phyloP scores from a whole-genome alignment of 2,329 filamentous ascomycete species.

The Monosporascus sp. region DNA sequence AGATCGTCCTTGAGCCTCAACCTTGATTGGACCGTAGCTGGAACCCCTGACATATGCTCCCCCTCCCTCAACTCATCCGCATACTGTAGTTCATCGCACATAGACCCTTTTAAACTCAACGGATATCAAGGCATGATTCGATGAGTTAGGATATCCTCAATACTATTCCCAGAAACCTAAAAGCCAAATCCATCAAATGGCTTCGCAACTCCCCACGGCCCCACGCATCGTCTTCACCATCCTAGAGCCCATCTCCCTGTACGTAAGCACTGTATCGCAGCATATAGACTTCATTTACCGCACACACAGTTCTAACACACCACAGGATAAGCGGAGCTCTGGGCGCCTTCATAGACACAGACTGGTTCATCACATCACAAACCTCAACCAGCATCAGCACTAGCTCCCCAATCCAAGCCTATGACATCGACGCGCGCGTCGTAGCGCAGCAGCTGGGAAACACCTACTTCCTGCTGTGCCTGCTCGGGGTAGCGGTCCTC shows the following conservation, averaged over 20 bases:
- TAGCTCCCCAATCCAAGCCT: constrained; percentile 13
- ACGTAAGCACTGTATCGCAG: constrained; percentile 23
- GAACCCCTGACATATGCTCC: too few relatives aligned
- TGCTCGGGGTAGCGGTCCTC: constrained; percentile 59
- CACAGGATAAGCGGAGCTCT: constrained; percentile 55
- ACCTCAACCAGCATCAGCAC: constrained; percentile 35
- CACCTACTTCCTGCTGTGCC: constrained; percentile 58
- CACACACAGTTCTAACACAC: background rate
- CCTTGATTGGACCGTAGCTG: background rate
- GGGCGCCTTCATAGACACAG: constrained; percentile 48
- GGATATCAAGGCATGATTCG: too few relatives aligned
- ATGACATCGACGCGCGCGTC: constrained; percentile 43
- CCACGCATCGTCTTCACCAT: constrained; percentile 63
- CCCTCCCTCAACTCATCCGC: too few relatives aligned
- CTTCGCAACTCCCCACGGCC: constrained; percentile 56
- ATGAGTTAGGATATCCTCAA: too few relatives aligned
- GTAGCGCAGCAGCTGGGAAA: constrained; percentile 66
- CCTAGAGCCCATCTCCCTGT: constrained; percentile 65
- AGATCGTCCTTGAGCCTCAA: background rate
- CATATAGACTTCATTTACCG: background rate
- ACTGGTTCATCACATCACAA: constrained; percentile 61
- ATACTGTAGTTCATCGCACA: too few relatives aligned
- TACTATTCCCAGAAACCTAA: too few relatives aligned
- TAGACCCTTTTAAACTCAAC: too few relatives aligned
- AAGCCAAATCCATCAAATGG: constrained; percentile 29